Conservation (phyloP, 1,284 basidiomycete genomes). For the Ganoderma multipileum region DNA sequence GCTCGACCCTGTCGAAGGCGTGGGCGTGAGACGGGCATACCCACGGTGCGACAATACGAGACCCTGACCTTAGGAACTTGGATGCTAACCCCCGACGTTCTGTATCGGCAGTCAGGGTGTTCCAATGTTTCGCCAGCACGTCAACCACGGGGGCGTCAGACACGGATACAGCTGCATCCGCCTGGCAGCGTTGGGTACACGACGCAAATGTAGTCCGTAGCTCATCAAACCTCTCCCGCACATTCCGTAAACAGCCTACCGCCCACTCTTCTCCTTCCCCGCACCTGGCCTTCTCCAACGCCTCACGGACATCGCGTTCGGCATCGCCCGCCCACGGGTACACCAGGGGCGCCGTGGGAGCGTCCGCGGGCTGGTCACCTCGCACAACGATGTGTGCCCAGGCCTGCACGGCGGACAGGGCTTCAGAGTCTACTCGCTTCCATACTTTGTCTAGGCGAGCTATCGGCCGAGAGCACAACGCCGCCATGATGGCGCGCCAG, state of each 20-base stretch:
- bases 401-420: conserved; percentile 62
- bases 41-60: conserved; percentile 14
- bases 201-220: conserved; percentile 58
- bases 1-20: conserved; percentile 60
- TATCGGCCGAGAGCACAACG: conserved; percentile 73
- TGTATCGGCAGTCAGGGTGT: conserved; percentile 50
- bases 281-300: conserved; percentile 50
- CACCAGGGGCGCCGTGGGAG: conserved; percentile 52
- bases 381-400: conserved; percentile 63
- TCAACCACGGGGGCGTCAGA: conserved; percentile 52
- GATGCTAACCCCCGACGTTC: conserved; percentile 49
- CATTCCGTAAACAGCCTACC: conserved; percentile 49
- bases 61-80: conserved; percentile 67
- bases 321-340: conserved; percentile 75
- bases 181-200: conserved; percentile 51
- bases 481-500: conserved; percentile 74
- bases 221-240: conserved; percentile 55
- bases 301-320: conserved; percentile 47
- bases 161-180: conserved; percentile 36
- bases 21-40: conserved; percentile 16
- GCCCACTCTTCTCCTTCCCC: conserved; percentile 51
- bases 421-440: conserved; percentile 70
- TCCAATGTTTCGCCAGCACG: conserved; percentile 62
- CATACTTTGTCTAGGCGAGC: conserved; percentile 80
- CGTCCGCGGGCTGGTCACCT: conserved; percentile 39